Base-by-base conservation (phyloP, 176 grass and related monocot genomes). In the Melocanna baccifera region DNA sequence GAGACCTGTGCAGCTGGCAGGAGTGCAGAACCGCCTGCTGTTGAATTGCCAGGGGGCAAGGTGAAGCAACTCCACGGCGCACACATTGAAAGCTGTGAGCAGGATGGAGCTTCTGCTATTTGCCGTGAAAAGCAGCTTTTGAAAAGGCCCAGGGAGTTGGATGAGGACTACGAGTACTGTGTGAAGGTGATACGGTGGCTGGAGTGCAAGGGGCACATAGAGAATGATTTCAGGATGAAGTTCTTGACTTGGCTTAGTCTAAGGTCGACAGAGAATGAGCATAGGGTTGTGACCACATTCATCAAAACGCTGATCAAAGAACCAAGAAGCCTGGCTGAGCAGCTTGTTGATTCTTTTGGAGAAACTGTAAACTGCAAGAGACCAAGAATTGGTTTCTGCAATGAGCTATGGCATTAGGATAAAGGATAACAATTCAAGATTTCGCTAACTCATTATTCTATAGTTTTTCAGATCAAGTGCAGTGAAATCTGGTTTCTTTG, bases 161-260 rank as follows among this genome's bases (percentile, higher is more conserved):
- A 87, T 73, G 85, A 83, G 23, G 87, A 92, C 74, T 97, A 91
- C 22, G 95, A 97, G 75, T 89, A 94, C n/a, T 97, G 95, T 42
- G 91, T 97, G 69, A 94, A 90, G 87, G 91, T 90, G 80, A 86
- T 97, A 69, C 64, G 95, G 66, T 86, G 74, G 85, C 58, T 97
- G 76, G 95, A 97, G 72, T 94, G 92, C 40, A 41, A 85, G 34
- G 91, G 92, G 2, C 86, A 93, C 74, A 91, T 97, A 66, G 85
- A 91, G n/a, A 86, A 88, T 45, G 67, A 85, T 78, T 97, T 97
- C 79, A 90, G 95, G 83, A 89, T 91, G 87, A 97, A 94, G 67
- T 97, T 97, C 83, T 90, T 97, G 61, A 97, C 95, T 56, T 94
- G 95, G 92, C 84, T 90, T 73, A 97, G 95, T 79, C 67, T 97